Conservation (phyloP, 495 filamentous ascomycete species). For the Achaetomiella virescens region DNA sequence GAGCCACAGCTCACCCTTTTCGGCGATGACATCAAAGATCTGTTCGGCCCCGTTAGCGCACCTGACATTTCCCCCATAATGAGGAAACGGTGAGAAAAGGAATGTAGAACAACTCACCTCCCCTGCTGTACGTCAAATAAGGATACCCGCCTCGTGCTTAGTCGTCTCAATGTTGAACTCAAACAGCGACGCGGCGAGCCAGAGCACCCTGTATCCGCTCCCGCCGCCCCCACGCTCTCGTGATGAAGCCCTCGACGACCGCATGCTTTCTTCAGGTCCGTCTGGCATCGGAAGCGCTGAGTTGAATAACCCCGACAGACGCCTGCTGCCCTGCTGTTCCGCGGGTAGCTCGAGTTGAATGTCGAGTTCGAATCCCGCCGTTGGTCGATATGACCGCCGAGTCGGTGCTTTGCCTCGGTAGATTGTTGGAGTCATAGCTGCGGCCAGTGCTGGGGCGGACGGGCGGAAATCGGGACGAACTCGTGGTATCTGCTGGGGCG, state of each 20-base stretch:
- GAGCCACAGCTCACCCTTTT: slow-evolving; percentile 97
- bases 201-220: slow-evolving; percentile 54
- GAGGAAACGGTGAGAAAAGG: background rate
- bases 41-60: slow-evolving; percentile 15
- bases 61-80: slow-evolving; percentile 10
- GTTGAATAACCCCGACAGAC: slow-evolving; percentile 68
- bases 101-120: slow-evolving; percentile 51
- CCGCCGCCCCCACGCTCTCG: slow-evolving; percentile 37
- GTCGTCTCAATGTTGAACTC: slow-evolving; percentile 93
- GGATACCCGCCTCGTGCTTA: slow-evolving; percentile 93
- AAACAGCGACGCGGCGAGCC: slow-evolving; percentile 88
- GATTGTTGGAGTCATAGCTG: slow-evolving; percentile 42
- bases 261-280: slow-evolving; percentile 40
- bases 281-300: slow-evolving; percentile 82
- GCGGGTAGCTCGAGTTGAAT: slow-evolving; percentile 35
- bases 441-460: slow-evolving; percentile 46
- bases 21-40: slow-evolving; percentile 85
- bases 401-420: slow-evolving; percentile 40
- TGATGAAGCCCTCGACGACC: slow-evolving; percentile 46
- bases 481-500: slow-evolving; percentile 4
- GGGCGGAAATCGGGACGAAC: slow-evolving; percentile 22
- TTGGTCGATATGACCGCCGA: slow-evolving; percentile 27
- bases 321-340: slow-evolving; percentile 18
- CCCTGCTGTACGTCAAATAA: slow-evolving; percentile 86
- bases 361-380: slow-evolving; percentile 45